Conservation (phyloP, 176 grass and related monocot genomes). For the Paspalum notatum region DNA sequence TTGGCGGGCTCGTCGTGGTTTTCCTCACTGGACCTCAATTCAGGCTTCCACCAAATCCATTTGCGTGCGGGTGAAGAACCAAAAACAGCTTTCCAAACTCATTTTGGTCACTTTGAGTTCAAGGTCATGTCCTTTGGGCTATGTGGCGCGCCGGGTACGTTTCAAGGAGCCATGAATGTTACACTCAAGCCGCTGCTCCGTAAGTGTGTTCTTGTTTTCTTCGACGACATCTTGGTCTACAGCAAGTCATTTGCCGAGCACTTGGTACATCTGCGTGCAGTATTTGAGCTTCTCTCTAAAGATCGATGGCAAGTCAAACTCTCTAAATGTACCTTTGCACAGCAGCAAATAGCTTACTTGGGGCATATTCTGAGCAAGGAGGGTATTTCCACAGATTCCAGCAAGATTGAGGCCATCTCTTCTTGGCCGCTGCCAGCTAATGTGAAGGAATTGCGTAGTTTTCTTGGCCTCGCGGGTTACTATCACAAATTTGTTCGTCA, state of each 20-base stretch:
- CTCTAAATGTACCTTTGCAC: not conserved
- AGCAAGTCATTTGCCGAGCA: rapidly evolving
- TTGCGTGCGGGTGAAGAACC: not conserved
- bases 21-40: rapidly evolving
- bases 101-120: not conserved
- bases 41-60: not conserved
- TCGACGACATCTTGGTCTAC: not conserved
- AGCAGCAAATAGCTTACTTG: not conserved
- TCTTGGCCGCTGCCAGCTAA: not conserved
- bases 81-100: not conserved
- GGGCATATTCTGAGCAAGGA: too few relatives aligned
- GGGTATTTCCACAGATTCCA: rapidly evolving
- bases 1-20: not conserved
- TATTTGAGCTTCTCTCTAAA: rapidly evolving
- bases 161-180: not conserved
- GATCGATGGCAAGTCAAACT: not conserved
- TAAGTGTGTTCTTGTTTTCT: not conserved
- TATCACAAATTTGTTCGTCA: not conserved
- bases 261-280: rapidly evolving
- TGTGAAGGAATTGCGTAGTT: not conserved
- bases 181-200: rapidly evolving
- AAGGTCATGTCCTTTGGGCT: not conserved
- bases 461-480: not conserved
- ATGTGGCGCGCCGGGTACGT: rapidly evolving
- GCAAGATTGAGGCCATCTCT: not conserved